Conservation (phyloP, 371 early-diverging fungal genomes). For the Circinella umbellata region DNA sequence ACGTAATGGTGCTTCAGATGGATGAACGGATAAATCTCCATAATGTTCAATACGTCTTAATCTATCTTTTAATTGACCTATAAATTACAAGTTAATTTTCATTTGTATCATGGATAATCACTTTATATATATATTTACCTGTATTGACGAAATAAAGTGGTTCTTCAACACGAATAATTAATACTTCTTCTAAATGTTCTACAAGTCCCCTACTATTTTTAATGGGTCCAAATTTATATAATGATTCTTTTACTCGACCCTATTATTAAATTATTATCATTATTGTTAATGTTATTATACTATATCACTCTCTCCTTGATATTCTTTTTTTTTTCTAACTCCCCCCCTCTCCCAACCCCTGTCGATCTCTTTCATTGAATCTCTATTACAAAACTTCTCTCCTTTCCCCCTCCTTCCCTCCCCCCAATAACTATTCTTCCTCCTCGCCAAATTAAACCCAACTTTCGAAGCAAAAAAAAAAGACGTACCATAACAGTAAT, state of each 20-base stretch:
- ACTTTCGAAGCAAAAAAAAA: background rate
- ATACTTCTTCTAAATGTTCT: slow-evolving; percentile 72
- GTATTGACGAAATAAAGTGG: slow-evolving; percentile 91
- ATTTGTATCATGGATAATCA: no score
- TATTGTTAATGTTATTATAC: no score
- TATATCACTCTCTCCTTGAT: no score
- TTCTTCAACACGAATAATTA: slow-evolving; percentile 87
- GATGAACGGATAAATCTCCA: slow-evolving; percentile 89
- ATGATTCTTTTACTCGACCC: slow-evolving; percentile 31
- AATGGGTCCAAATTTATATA: slow-evolving; percentile 42
- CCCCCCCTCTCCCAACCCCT: background rate
- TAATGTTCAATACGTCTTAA: slow-evolving; percentile 69
- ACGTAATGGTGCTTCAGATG: slow-evolving; percentile 73
- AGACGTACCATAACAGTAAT: slow-evolving; percentile 67
- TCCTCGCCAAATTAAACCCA: background rate
- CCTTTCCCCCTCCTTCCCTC: no score
- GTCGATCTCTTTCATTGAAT: slow-evolving; percentile 1
- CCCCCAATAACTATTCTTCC: background rate
- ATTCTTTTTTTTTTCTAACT: no score
- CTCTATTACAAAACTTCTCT: background rate
- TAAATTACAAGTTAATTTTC: no score
- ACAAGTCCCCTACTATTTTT: slow-evolving; percentile 50
- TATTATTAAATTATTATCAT: slow-evolving; percentile 2
- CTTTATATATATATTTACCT: no score
- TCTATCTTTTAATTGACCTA: slow-evolving; percentile 51